These are phyloP conservation scores for Drechslerella dactyloides DNA, from an alignment of 2,329 filamentous ascomycete genomes.

Conservation along the genomic window DNA sequence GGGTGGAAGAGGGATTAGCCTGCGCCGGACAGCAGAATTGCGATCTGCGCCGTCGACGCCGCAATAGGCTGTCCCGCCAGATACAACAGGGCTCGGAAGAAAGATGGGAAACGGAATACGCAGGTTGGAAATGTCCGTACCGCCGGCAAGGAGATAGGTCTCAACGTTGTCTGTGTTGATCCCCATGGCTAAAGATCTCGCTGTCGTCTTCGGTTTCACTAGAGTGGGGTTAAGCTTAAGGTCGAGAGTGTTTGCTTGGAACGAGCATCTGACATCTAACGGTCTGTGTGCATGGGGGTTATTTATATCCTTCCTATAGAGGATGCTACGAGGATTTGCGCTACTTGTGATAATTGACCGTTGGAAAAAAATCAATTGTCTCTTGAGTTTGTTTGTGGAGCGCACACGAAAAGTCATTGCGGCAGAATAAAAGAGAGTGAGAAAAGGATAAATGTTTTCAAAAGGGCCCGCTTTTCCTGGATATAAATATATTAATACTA, in stretches of 20 bases:
- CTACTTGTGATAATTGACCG: background rate
- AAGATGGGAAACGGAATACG: background rate
- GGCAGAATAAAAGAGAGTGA: background rate
- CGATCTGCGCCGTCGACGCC: too few relatives aligned
- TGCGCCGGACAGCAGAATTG: background rate
- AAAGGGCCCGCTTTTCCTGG: conserved; percentile 45
- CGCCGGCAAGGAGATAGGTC: conserved; percentile 13
- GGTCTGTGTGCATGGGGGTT: too few relatives aligned
- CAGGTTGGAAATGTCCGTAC: conserved; percentile 8
- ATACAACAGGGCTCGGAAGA: background rate
- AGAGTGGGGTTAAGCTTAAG: background rate
- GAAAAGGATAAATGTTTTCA: conserved; percentile 13
- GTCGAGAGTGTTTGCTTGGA: background rate
- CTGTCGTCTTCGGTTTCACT: background rate
- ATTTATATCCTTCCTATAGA: background rate
- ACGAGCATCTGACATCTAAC: background rate
- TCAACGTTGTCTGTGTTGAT: conserved; percentile 21
- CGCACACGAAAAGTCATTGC: background rate
- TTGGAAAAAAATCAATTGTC: background rate
- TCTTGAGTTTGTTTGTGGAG: background rate
- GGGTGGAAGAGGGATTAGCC: background rate
- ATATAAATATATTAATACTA: conserved; percentile 1
- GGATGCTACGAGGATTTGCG: background rate
- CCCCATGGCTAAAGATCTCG: conserved; percentile 5
- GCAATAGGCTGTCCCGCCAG: background rate